Base-by-base conservation (phyloP, 2,329 filamentous ascomycete genomes). In the Colletotrichum acutatum region DNA sequence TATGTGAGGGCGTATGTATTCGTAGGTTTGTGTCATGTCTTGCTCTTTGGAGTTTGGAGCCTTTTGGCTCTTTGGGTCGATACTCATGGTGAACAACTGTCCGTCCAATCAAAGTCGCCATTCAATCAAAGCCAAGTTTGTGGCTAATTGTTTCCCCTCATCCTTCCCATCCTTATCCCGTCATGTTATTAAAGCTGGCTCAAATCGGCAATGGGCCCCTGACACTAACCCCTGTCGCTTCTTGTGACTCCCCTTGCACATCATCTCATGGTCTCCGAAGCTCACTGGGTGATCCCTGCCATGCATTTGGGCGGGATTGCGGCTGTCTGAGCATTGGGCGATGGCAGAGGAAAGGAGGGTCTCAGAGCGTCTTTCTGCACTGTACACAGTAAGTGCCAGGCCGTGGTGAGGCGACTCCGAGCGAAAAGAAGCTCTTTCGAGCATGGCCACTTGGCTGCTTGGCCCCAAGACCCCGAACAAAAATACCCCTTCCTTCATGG, bases 111-210 rank as follows among this genome's bases (percentile, higher is more conserved):
- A 30, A 3, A 24, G 3, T 11, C 11, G 3, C 4, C 5, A 5
- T 22, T 49, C 63, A 71, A 64, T 68, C 28, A 68, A 5, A 22
- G 3, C 9, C 14, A 1, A 11, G 52, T 19, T 37, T 49, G 9
- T 26, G 9, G 53, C 37, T 54, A 52, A 63, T 66, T 66, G 54
- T 56, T 59, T 56, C 37, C 28, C 57, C 57, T 68, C 64, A 57
- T 56, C 58, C 32, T 68, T 69, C 14, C 37, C 30, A 37, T 61
- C 56, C 52, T 59, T 46, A 52, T 57, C 70, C 70, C 66, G 49
- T 57, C 53, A 32, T 58, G 42, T 69, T 53, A 72, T 69, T 60
- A 69, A 65, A 59, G 70, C 66, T 69, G 66, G 42, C 54, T 66
- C 61, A 69, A 72, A 69, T 42, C 37, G 66, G 66, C 57, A 69